Conservation (phyloP, 2,329 filamentous ascomycete genomes). For the Aspergillus piperis region DNA sequence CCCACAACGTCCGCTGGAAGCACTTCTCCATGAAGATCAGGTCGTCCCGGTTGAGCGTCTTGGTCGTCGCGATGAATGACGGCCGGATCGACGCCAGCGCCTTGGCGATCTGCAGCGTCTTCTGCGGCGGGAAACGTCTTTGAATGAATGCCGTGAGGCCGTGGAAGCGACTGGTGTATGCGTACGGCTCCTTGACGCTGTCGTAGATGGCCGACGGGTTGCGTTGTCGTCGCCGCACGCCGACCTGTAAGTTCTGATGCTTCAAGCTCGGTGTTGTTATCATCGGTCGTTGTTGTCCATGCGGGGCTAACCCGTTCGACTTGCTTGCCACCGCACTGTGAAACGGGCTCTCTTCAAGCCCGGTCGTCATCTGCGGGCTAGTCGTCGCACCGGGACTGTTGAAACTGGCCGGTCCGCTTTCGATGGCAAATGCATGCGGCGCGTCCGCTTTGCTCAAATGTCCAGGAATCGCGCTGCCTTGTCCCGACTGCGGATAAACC, state of each 20-base stretch:
- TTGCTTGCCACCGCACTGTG: constrained; percentile 29
- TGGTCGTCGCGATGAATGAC: constrained; percentile 88
- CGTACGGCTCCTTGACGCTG: constrained; percentile 85
- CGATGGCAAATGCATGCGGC: constrained; percentile 63
- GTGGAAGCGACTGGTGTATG: constrained; percentile 88
- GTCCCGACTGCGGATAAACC: constrained; percentile 35
- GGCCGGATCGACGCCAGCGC: constrained; percentile 86
- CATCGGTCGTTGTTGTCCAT: constrained; percentile 38
- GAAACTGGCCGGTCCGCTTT: constrained; percentile 57
- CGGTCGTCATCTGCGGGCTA: constrained; percentile 51
- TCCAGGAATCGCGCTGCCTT: constrained; percentile 40
- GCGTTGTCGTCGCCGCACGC: constrained; percentile 54
- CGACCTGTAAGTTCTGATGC: constrained; percentile 40
- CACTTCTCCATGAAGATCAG: constrained; percentile 97
- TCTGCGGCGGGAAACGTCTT: constrained; percentile 73
- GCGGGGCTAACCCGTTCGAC: constrained; percentile 31
- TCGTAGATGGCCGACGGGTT: constrained; percentile 88
- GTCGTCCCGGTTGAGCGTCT: constrained; percentile 84
- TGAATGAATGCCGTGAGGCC: constrained; percentile 78
- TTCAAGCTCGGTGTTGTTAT: constrained; percentile 49
- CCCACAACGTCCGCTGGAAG: constrained; percentile 87
- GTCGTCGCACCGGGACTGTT: constrained; percentile 60
- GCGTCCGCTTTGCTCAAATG: constrained; percentile 47
- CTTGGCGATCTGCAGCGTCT: constrained; percentile 80
- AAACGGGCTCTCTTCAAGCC: constrained; percentile 44